phyloP scores from a whole-genome alignment of 176 grass and related monocot species.

The Musa schizocarpa region DNA sequence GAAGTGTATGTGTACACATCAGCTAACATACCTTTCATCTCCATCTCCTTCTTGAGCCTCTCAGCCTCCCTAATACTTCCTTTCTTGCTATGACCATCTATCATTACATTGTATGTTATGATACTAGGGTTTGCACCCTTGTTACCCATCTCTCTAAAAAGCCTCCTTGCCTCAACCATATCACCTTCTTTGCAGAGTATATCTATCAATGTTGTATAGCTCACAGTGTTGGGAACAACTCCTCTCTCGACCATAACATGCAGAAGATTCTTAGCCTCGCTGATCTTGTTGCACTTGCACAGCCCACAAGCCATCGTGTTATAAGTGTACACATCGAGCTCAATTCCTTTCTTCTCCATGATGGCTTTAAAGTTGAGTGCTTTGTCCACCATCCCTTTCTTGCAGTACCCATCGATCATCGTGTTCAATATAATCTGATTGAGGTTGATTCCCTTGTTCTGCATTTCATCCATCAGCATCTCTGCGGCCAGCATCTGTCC shows the following conservation, averaged over 20 bases:
- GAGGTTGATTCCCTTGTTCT: conserved; percentile 34
- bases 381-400: conserved; percentile 41
- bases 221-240: conserved; percentile 37
- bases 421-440: conserved; percentile 79
- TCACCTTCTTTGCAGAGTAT: conserved; percentile 79
- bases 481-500: conserved; percentile 63
- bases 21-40: conserved; percentile 64
- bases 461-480: conserved; percentile 63
- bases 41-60: conserved; percentile 75
- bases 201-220: conserved; percentile 60
- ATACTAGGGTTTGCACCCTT: conserved; percentile 36
- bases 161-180: conserved; percentile 68
- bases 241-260: conserved; percentile 65
- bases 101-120: conserved; percentile 77
- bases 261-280: conserved; percentile 61
- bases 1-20: conserved; percentile 73
- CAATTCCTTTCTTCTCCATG: conserved; percentile 61
- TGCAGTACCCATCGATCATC: conserved; percentile 71
- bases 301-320: conserved; percentile 60
- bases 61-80: conserved; percentile 64
- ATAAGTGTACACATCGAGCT: conserved; percentile 64
- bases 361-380: conserved; percentile 45
- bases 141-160: conserved; percentile 58
- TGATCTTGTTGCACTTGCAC: conserved; percentile 37
- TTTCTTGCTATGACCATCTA: conserved; percentile 74